Percentiles rank a stretch among this genome's conserved stretches.
phyloP scores from a whole-genome alignment of 2,329 filamentous ascomycete species.

The Stagonosporopsis chrysanthemi region DNA sequence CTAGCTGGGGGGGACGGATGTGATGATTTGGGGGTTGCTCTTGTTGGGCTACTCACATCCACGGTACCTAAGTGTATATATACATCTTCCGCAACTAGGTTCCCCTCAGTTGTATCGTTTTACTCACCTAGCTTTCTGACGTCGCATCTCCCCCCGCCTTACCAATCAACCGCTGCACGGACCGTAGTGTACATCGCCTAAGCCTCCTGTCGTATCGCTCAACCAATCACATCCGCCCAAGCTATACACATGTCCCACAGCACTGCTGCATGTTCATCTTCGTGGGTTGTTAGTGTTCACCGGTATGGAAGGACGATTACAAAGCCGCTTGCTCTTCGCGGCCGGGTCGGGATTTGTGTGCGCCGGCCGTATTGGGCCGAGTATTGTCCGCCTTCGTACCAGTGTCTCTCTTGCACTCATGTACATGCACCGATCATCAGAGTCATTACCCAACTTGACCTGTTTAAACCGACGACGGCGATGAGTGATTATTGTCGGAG shows the following conservation, averaged over 20 bases:
- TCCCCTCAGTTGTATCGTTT: too few relatives aligned
- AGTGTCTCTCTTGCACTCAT: too few relatives aligned
- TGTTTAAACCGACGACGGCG: too few relatives aligned
- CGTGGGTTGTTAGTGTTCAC: too few relatives aligned
- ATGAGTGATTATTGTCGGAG: too few relatives aligned
- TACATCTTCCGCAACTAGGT: not conserved
- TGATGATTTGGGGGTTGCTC: not conserved
- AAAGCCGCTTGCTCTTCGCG: not conserved
- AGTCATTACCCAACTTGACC: too few relatives aligned
- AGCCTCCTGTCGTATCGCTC: not conserved
- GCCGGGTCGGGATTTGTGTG: not conserved
- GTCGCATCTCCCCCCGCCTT: not conserved
- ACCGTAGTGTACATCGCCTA: not conserved
- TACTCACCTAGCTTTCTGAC: not conserved
- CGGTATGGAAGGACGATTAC: not conserved
- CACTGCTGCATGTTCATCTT: not conserved
- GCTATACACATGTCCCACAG: not conserved
- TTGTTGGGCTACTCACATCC: too few relatives aligned
- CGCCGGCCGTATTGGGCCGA: not conserved
- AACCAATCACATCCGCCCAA: not conserved
- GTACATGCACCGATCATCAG: too few relatives aligned
- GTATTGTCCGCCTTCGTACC: not conserved
- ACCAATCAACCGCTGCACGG: not conserved
- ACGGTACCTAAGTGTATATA: not conserved
- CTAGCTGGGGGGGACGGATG: not conserved